Evolutionary conservation across 495 filamentous ascomycete genomes (phyloP).

Genomic region (Talaromyces trachyspermus): DNA sequence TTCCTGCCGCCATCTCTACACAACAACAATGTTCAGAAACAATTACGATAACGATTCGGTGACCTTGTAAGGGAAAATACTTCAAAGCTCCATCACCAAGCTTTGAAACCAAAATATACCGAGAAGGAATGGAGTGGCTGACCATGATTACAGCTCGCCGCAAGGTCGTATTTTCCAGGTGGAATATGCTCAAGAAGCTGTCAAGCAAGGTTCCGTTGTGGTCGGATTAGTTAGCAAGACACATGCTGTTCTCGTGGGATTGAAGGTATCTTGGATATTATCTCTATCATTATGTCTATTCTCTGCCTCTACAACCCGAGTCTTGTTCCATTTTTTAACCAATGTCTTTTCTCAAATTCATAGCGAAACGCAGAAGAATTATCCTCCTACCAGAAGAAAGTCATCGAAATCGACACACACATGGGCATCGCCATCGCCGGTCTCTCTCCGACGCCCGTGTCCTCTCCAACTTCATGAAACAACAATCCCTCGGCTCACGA

Average conservation of each 20-base stretch:
- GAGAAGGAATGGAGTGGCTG: constrained; percentile 8
- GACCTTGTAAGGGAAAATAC: constrained; percentile 75
- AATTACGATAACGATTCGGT: constrained; percentile 99
- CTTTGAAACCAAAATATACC: too few relatives aligned
- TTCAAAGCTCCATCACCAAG: too few relatives aligned
- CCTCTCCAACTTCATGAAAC: constrained; percentile 99
- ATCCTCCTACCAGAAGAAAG: constrained; percentile 98
- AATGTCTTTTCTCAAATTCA: too few relatives aligned
- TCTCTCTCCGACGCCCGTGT: constrained; percentile 95
- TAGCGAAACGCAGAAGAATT: constrained; percentile 99
- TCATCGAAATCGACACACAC: constrained; percentile 94
- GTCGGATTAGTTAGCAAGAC: constrained; percentile 96
- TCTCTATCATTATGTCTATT: not conserved
- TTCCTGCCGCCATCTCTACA: not conserved
- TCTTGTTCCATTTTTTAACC: too few relatives aligned
- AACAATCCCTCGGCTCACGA: constrained; percentile 89
- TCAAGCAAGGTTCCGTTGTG: constrained; percentile 97
- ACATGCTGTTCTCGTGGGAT: constrained; percentile 88
- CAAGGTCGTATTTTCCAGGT: constrained; percentile 99
- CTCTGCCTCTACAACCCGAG: too few relatives aligned
- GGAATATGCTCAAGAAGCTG: constrained; percentile 96
- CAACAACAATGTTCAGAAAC: constrained; percentile 85
- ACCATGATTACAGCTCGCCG: constrained; percentile 63
- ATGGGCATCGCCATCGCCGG: constrained; percentile 93
- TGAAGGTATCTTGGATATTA: constrained; percentile 75